These are phyloP conservation scores for Fistulina hepatica DNA, from an alignment of 1,284 basidiomycete species.

Conservation along the genomic window DNA sequence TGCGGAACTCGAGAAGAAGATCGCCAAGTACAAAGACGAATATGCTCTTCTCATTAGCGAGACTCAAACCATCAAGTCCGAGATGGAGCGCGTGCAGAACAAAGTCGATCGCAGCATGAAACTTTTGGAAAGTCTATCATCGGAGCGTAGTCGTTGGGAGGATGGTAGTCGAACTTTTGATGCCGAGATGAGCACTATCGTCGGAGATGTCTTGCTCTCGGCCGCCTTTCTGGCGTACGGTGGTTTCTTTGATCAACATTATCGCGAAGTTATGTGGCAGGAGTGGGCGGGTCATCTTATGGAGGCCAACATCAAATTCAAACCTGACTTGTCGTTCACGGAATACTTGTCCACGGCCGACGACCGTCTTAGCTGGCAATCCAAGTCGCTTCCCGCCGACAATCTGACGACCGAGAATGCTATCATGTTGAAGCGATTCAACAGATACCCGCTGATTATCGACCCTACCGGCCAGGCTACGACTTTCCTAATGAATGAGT, in stretches of 20 bases:
- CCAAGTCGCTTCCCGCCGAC: constrained; percentile 89
- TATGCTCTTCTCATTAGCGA: constrained; percentile 97
- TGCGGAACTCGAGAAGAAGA: constrained; percentile 86
- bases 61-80: constrained; percentile 92
- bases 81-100: constrained; percentile 96
- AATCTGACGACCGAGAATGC: constrained; percentile 97
- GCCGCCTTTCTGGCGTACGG: constrained; percentile 96
- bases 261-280: constrained; percentile 95
- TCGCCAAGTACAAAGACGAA: constrained; percentile 92
- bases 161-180: constrained; percentile 93
- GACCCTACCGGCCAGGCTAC: constrained; percentile 99
- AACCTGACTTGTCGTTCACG: constrained; percentile 82
- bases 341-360: constrained; percentile 98
- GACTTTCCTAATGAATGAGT: constrained; percentile 88
- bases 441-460: constrained; percentile 95
- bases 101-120: constrained; percentile 98
- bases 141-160: constrained; percentile 94
- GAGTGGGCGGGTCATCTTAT: constrained; percentile 87
- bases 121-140: constrained; percentile 87
- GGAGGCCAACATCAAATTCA: constrained; percentile 89
- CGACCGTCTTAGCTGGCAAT: constrained; percentile 92
- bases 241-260: constrained; percentile 98
- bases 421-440: constrained; percentile 97
- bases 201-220: constrained; percentile 93
- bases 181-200: constrained; percentile 97